Base-by-base conservation (phyloP, 495 filamentous ascomycete genomes). In the Sordaria brevicollis region DNA sequence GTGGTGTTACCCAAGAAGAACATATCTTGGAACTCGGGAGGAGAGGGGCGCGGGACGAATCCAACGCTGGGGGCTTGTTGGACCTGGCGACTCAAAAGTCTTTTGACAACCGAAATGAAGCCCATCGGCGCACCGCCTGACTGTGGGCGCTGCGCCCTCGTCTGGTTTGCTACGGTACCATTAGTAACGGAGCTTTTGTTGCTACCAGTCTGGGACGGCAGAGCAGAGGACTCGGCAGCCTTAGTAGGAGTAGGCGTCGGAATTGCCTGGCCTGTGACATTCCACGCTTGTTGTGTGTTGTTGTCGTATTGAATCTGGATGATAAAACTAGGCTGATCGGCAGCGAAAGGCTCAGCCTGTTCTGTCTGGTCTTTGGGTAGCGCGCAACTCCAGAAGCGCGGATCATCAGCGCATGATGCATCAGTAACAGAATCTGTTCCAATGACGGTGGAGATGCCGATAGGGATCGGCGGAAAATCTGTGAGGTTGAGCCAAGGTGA, bases 1-100 rank as follows among this genome's bases (percentile, higher is more conserved):
- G 92, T 94, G 11, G 91, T 93, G 72, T 93, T 91, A 31, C 93
- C 93, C 6, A 97, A 75, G 76, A 97, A 96, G 19, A 78, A 81
- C 70, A 91, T 89, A 25, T 97, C 93, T 17, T 87, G 83, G 15
- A 87, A 78, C 49, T 80, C 83, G 7, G 93, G 93, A 37, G 21
- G 35, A 1, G 91, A 17, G 84, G 81, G 5, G 69, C 29, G 70
- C 75, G 76, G 65, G 17, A 62, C 33, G 25, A 62, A 62, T 6
- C 49, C 49, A 62, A 3, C 5, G 49, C 49, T 62, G 13, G 5
- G 49, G 21, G 49, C 5, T 17, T 62, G 49, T 1, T 62, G 49
- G 49, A 31, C 33, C 3, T 62, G 49, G 33, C 49, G 49, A 4
- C 25, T 13, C 49, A 62, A 31, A 62, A 62, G 49, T 15, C 49